Base-by-base conservation (phyloP, 1,284 basidiomycete genomes). In the Sporisorium sorghi region DNA sequence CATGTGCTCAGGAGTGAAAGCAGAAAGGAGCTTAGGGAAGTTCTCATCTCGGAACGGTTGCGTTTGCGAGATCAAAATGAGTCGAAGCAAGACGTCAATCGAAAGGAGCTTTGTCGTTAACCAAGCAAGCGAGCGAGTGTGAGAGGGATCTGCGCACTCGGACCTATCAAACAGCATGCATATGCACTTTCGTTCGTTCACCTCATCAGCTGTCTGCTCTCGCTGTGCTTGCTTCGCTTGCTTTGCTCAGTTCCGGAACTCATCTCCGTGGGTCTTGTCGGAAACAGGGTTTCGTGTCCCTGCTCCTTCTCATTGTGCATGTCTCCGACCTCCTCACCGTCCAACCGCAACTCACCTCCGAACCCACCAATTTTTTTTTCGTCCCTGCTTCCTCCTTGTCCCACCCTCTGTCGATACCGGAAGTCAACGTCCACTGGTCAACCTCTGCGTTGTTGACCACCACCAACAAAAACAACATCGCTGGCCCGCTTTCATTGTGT, bases 211-310 rank as follows among this genome's bases (percentile, higher is more conserved):
- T n/a, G n/a, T n/a, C n/a, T n/a, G n/a, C n/a, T n/a, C n/a, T n/a
- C n/a, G n/a, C n/a, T n/a, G n/a, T n/a, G n/a, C n/a, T n/a, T n/a
- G n/a, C n/a, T n/a, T n/a, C n/a, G n/a, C n/a, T n/a, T 40, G 51
- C 51, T 52, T 44, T 37, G 9, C 14, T 26, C 56, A 19, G 62
- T n/a, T 33, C 40, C 56, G 62, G 63, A 59, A 17, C 33, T 43
- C 46, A 59, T 59, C 57, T 66, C 63, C 63, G 63, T 33, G 57
- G 57, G 21, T 49, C 58, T 33, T n/a, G n/a, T 5, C 12, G 24
- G 30, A 15, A 7, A 17, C n/a, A 54, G 26, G 51, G 51, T 42
- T n/a, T 40, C 32, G n/a, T n/a, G n/a, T 33, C 3, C 35, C 17
- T 15, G 37, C 19, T 42, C 23, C n/a, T 17, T 12, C 40, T 54